Evolutionary conservation across 805 yeast genomes (phyloP).

Genomic region (Limtongia smithiae): DNA sequence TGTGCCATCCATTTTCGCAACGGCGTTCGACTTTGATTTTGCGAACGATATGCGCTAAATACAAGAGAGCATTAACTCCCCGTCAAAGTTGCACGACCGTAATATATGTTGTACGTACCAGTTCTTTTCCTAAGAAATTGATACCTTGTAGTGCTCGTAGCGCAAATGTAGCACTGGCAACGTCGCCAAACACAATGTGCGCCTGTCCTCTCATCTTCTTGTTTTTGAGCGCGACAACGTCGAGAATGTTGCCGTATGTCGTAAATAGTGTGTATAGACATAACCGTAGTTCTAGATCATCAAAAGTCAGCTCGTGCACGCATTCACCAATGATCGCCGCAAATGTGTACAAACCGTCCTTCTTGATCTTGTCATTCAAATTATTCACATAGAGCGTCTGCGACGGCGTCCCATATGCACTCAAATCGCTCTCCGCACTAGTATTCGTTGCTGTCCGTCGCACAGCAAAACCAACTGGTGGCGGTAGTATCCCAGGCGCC

Average conservation of each 20-base stretch:
- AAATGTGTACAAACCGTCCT: slow-evolving; percentile 33
- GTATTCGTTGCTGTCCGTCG: neutral
- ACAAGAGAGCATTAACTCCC: neutral
- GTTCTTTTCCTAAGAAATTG: slow-evolving; percentile 37
- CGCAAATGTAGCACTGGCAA: slow-evolving; percentile 37
- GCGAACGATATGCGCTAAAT: slow-evolving; percentile 34
- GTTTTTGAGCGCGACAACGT: slow-evolving; percentile 39
- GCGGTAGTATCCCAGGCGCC: neutral
- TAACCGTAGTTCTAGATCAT: slow-evolving; percentile 34
- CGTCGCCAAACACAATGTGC: slow-evolving; percentile 37
- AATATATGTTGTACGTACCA: slow-evolving; percentile 22
- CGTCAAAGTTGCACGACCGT: neutral
- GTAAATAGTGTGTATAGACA: slow-evolving; percentile 40
- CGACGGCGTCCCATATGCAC: slow-evolving; percentile 20
- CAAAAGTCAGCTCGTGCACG: too few relatives aligned
- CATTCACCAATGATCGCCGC: too few relatives aligned
- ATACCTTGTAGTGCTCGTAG: slow-evolving; percentile 34
- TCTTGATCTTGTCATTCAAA: slow-evolving; percentile 39
- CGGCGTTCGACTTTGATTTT: slow-evolving; percentile 32
- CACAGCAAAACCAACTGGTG: too few relatives aligned
- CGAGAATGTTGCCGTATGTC: slow-evolving; percentile 39
- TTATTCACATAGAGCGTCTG: slow-evolving; percentile 41
- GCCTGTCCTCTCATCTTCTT: slow-evolving; percentile 46
- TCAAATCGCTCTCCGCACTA: neutral
- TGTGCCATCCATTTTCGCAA: slow-evolving; percentile 36